Evolutionary conservation across 139 green algal genomes (phyloP).

Genomic region (Chlamydomonas sp.): DNA sequence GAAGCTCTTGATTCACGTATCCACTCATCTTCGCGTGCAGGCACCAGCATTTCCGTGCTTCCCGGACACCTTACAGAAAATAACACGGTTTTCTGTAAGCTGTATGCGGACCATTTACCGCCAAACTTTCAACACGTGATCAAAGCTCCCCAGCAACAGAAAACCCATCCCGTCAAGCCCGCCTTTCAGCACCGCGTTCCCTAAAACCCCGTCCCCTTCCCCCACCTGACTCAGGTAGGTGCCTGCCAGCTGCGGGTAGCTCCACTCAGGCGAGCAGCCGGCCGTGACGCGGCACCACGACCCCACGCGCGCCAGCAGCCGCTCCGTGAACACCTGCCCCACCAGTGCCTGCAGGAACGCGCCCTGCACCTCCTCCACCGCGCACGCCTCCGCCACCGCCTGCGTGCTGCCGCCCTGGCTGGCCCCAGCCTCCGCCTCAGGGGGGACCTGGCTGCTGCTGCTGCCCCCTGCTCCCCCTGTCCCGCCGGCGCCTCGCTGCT

Average conservation of each 20-base stretch:
- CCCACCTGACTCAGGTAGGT: conserved; percentile 74
- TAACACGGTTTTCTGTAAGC: no score
- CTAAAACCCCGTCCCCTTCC: no score
- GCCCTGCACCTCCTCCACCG: conserved; percentile 65
- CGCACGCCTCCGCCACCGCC: conserved; percentile 50
- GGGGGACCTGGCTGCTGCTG: conserved; percentile 7
- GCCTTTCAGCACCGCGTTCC: background rate
- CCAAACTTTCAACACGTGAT: no score
- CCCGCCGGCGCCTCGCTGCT: no score
- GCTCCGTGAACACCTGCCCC: conserved; percentile 69
- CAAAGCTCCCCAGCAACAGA: no score
- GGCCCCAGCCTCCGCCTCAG: background rate
- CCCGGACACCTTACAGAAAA: no score
- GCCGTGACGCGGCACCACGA: conserved; percentile 1
- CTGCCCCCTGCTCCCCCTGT: background rate
- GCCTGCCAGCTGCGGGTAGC: conserved; percentile 85
- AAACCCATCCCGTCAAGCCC: no score
- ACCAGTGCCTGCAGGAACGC: conserved; percentile 63
- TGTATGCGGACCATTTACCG: no score
- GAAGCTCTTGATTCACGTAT: no score
- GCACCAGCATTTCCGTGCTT: no score
- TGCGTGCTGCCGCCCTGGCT: conserved; percentile 58
- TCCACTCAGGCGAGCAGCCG: conserved; percentile 12
- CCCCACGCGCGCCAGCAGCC: conserved; percentile 62
- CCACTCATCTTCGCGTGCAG: no score